Base-by-base conservation (phyloP, 495 filamentous ascomycete species). In the Penicillium malachiteum region DNA sequence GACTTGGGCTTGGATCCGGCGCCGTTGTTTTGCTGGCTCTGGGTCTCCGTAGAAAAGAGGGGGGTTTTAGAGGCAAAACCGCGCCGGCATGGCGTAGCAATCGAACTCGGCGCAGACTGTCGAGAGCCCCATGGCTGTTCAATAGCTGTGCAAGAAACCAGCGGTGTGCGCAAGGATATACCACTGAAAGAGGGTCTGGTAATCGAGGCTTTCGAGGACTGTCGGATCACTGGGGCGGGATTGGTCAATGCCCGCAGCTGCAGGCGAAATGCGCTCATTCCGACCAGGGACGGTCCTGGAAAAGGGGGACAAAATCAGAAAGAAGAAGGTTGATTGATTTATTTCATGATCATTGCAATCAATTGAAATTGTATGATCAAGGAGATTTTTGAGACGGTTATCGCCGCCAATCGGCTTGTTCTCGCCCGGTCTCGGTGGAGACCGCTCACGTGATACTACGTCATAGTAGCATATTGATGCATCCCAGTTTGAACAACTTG, bases 241-340 rank as follows among this genome's bases (percentile, higher is more conserved):
- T 66, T 68, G 59, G 63, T 59, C 56, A 68, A 63, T 46, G 69
- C 62, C 73, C 73, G 72, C 70, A 71, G 63, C 57, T 71, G 67
- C 63, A 63, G 57, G 59, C 71, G 68, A 68, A 69, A 56, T 57
- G 65, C 63, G 59, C 69, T 74, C 74, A 75, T 77, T 51, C 68
- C 71, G 65, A 66, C 64, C 33, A 48, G 14, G 26, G 50, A 17
- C 38, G 13, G 51, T 52, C 38, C 56, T 50, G 14, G 41, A 21
- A 10, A 39, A 51, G 14, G n/a, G 39, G 39, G 50, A 40, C 45
- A 51, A 38, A 39, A 33, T 39, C n/a, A n/a, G 30, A 40, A 39
- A 47, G 21, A 7, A n/a, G 41, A 30, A 35, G 10, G 18, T 10
- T 4, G 41, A 17, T 21, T 39, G 12, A 37, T 49, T 63, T 56